phyloP scores from a whole-genome alignment of 2,329 filamentous ascomycete species.

The Aspergillus latus region DNA sequence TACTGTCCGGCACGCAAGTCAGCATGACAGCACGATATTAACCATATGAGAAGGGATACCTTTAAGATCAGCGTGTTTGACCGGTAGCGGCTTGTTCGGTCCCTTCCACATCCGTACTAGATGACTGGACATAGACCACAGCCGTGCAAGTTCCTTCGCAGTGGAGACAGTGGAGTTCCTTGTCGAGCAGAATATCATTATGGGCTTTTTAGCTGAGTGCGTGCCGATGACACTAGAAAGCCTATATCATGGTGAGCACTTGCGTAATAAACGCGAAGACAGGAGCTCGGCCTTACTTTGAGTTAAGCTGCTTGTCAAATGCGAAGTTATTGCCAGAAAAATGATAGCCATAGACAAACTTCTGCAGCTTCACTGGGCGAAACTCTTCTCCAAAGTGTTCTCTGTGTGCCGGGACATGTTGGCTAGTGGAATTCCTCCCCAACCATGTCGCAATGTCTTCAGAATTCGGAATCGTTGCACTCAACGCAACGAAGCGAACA shows the following conservation, averaged over 20 bases:
- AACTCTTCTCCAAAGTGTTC: conserved; percentile 78
- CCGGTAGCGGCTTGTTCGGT: conserved; percentile 52
- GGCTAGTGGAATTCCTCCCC: conserved; percentile 62
- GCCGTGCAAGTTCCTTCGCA: conserved; percentile 64
- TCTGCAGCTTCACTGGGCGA: conserved; percentile 73
- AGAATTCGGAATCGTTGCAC: conserved; percentile 80
- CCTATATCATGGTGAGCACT: conserved; percentile 39
- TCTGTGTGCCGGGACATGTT: conserved; percentile 62
- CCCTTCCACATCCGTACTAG: conserved; percentile 63
- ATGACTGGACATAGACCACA: conserved; percentile 58
- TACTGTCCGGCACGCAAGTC: conserved; percentile 28
- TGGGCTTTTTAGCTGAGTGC: conserved; percentile 69
- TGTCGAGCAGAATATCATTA: conserved; percentile 81
- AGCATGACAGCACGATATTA: conserved; percentile 13
- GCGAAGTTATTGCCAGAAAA: conserved; percentile 67
- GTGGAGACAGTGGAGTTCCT: conserved; percentile 68
- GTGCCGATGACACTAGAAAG: conserved; percentile 65
- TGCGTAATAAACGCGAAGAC: not conserved
- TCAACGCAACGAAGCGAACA: conserved; percentile 77
- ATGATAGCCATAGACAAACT: conserved; percentile 72
- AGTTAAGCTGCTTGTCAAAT: conserved; percentile 70
- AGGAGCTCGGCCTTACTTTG: conserved; percentile 46
- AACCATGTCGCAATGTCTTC: conserved; percentile 79
- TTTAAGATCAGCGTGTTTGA: conserved; percentile 62
- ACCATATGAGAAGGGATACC: conserved; percentile 36